Evolutionary conservation across 1,139 yeast genomes (phyloP).

Genomic region (Geotrichum australiense): DNA sequence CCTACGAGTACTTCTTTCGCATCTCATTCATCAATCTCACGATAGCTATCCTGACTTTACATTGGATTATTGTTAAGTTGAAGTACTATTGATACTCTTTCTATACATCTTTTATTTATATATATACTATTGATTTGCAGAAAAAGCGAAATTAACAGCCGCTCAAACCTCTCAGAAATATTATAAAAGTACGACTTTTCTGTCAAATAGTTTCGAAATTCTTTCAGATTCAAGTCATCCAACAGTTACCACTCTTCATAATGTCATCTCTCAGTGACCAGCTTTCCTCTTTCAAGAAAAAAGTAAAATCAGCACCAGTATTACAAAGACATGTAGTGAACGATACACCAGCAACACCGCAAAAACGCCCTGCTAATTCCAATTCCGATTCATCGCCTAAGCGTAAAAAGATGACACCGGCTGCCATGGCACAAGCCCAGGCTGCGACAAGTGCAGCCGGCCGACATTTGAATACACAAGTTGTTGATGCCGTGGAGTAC

Average conservation of each 20-base stretch:
- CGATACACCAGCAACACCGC: constrained; percentile 20
- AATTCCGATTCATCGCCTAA: constrained; percentile 22
- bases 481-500: constrained; percentile 83
- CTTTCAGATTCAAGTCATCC: background rate
- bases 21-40: too few relatives aligned
- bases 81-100: too few relatives aligned
- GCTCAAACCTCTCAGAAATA: too few relatives aligned
- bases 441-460: constrained; percentile 39
- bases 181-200: background rate
- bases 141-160: too few relatives aligned
- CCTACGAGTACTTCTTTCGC: too few relatives aligned
- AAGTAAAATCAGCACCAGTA: constrained; percentile 51
- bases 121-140: too few relatives aligned
- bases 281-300: constrained; percentile 54
- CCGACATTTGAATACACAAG: constrained; percentile 70
- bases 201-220: background rate
- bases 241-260: background rate
- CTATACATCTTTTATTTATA: too few relatives aligned
- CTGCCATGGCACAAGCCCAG: constrained; percentile 26
- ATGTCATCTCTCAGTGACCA: constrained; percentile 38
- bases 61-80: too few relatives aligned
- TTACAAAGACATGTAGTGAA: constrained; percentile 35
- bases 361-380: constrained; percentile 20
- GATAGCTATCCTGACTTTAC: too few relatives aligned
- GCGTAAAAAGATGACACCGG: constrained; percentile 14